Evolutionary conservation across 2,329 filamentous ascomycete genomes (phyloP).

Genomic region (Madurella fahalii): DNA sequence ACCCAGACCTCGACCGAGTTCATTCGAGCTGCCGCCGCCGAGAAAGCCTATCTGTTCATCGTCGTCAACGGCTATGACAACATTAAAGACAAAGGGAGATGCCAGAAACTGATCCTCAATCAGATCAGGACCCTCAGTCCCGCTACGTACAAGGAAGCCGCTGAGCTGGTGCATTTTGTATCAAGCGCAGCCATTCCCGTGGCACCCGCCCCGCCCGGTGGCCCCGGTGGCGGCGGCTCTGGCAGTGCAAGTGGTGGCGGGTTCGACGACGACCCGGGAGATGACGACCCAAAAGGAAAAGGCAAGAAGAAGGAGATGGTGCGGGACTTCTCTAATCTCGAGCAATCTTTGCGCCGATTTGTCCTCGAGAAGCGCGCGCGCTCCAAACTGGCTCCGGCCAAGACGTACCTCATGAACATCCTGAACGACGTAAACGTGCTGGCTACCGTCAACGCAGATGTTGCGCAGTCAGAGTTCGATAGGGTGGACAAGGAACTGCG

Average conservation of each 20-base stretch:
- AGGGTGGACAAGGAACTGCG: slow-evolving; percentile 76
- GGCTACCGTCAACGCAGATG: slow-evolving; percentile 80
- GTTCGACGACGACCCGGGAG: slow-evolving; percentile 47
- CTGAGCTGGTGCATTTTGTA: slow-evolving; percentile 94
- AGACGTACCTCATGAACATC: slow-evolving; percentile 92
- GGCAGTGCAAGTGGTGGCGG: slow-evolving; percentile 51
- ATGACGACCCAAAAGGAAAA: slow-evolving; percentile 65
- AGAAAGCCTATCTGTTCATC: slow-evolving; percentile 98
- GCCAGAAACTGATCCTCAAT: slow-evolving; percentile 87
- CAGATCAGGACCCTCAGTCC: slow-evolving; percentile 87
- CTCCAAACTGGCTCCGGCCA: slow-evolving; percentile 91
- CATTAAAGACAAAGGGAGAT: slow-evolving; percentile 86
- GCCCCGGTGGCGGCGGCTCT: slow-evolving; percentile 50
- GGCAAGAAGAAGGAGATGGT: slow-evolving; percentile 86
- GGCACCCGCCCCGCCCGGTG: slow-evolving; percentile 53
- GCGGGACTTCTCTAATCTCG: slow-evolving; percentile 83
- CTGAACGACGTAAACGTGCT: slow-evolving; percentile 81
- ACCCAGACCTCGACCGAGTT: slow-evolving; percentile 98
- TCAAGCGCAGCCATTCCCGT: slow-evolving; percentile 93
- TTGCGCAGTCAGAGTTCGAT: slow-evolving; percentile 79
- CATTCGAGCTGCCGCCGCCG: slow-evolving; percentile 88
- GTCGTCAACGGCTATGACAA: slow-evolving; percentile 97
- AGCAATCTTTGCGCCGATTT: slow-evolving; percentile 84
- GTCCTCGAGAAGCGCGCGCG: slow-evolving; percentile 93
- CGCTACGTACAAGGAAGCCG: slow-evolving; percentile 84